Evolutionary conservation across 768 basidiomycete species (phyloP).

Genomic region (Crucibulum laeve): DNA sequence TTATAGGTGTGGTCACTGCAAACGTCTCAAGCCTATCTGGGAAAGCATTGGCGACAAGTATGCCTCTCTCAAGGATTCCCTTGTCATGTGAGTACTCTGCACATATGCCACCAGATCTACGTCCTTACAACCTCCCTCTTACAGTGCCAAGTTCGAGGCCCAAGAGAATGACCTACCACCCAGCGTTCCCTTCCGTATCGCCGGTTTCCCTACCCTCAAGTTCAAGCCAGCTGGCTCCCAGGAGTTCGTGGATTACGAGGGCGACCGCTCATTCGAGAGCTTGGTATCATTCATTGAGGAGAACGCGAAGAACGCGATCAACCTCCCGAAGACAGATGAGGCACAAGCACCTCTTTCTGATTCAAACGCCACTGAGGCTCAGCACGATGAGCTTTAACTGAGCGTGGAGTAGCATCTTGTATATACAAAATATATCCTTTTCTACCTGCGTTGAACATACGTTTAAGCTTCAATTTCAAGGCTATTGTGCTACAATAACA

Average conservation of each 20-base stretch:
- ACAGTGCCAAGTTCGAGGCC: slow-evolving; percentile 92
- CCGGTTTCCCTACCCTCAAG: slow-evolving; percentile 93
- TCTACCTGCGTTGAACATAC: not conserved
- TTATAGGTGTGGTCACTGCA: slow-evolving; percentile 90
- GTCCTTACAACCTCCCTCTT: slow-evolving; percentile 9
- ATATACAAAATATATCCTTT: slow-evolving; percentile 6
- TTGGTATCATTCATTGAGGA: slow-evolving; percentile 81
- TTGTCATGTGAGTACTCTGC: slow-evolving; percentile 61
- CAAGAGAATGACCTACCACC: slow-evolving; percentile 94
- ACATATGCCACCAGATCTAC: not conserved
- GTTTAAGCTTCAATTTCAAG: too few relatives aligned
- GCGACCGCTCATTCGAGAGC: slow-evolving; percentile 86
- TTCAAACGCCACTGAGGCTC: slow-evolving; percentile 14
- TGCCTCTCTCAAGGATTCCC: slow-evolving; percentile 62
- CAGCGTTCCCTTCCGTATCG: slow-evolving; percentile 80
- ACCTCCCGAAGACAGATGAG: slow-evolving; percentile 26
- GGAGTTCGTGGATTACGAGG: slow-evolving; percentile 91
- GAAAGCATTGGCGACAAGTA: slow-evolving; percentile 87
- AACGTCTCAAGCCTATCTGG: slow-evolving; percentile 94
- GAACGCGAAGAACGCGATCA: slow-evolving; percentile 72
- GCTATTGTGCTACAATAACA: not conserved
- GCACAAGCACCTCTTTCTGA: slow-evolving; percentile 31
- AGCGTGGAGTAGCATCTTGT: slow-evolving; percentile 4
- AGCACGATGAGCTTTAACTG: slow-evolving; percentile 42
- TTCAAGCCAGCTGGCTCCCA: slow-evolving; percentile 88